phyloP scores from a whole-genome alignment of 1,139 yeast species.

The Diutina ranongensis region DNA sequence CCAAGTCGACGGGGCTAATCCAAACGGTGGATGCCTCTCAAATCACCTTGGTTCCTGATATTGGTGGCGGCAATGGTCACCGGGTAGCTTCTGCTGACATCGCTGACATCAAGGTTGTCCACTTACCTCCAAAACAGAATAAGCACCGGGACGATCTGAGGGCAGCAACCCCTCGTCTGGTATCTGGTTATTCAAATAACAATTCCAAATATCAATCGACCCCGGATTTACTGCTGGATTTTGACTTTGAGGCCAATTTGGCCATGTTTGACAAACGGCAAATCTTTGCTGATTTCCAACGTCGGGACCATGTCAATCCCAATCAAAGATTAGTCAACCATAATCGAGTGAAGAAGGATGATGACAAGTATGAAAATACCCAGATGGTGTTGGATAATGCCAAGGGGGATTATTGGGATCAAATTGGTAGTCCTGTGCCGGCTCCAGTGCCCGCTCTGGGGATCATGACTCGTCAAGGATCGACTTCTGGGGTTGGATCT shows the following conservation, averaged over 20 bases:
- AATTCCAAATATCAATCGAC: neutral
- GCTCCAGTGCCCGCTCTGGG: neutral
- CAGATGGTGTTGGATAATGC: constrained; percentile 59
- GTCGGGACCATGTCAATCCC: constrained; percentile 49
- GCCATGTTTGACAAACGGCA: constrained; percentile 73
- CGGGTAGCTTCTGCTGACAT: constrained; percentile 11
- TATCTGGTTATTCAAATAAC: neutral
- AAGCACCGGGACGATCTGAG: constrained; percentile 6
- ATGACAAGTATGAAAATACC: constrained; percentile 46
- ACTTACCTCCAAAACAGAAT: constrained; percentile 23
- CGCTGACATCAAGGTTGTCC: constrained; percentile 37
- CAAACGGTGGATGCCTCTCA: constrained; percentile 28
- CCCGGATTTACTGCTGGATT: constrained; percentile 39
- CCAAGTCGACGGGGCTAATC: constrained; percentile 35
- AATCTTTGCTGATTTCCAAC: constrained; percentile 68
- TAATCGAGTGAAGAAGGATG: constrained; percentile 34
- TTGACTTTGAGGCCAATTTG: constrained; percentile 78
- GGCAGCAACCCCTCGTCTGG: constrained; percentile 6
- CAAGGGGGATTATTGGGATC: constrained; percentile 48
- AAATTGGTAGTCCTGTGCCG: constrained; percentile 17
- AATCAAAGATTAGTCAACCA: constrained; percentile 63
- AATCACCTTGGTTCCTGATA: constrained; percentile 25
- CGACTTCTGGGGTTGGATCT: constrained; percentile 5
- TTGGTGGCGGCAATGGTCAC: constrained; percentile 15
- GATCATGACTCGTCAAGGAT: constrained; percentile 7